Base-by-base conservation (phyloP, 2,329 filamentous ascomycete species). In the Lachnellula arida region DNA sequence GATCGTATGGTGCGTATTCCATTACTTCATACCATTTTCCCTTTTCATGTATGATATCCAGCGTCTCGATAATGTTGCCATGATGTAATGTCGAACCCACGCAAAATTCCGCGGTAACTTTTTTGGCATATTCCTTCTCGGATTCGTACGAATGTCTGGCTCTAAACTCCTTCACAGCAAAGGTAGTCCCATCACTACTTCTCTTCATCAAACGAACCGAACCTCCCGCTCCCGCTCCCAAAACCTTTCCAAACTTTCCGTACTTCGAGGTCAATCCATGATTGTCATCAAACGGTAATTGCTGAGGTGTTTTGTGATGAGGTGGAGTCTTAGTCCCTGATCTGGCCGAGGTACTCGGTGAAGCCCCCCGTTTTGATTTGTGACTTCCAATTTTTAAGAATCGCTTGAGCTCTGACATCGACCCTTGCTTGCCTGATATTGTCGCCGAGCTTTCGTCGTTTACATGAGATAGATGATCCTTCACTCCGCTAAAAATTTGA, bases 21-120 rank as follows among this genome's bases (percentile, higher is more conserved):
- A 99, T 99, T 43, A 99, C 94, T 69, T 97, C 93, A 68, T 91
- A 99, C 91, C 94, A 99, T 62, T 88, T 91, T 50, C 84, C 85
- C 72, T 93, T 94, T 74, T 99, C 94, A 63, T 95, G 89, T 11
- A 99, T 84, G 60, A 99, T 96, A 72, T 99, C 94, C 63, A 99
- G 81, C 1, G 94, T 97, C 72, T 99, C 94, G 66, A 99, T 97
- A 64, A 99, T 91, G 70, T 99, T 99, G 66, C 94, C 93, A 67
- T 99, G 94, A 67, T 97, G 94, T 39, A 99, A 78, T 0, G 94
- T 97, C 2, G 93, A 97, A 12, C 94, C 94, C 64, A 99, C 93
- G 70, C 94, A 99, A 72, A 99, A 99, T 69, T 99, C 94, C 2
- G 94, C 93, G 0, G 94, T 99, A 47, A 99, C 85, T 71, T 99